Evolutionary conservation across 2,329 filamentous ascomycete genomes (phyloP).

Genomic region (Aspergillus fischeri): DNA sequence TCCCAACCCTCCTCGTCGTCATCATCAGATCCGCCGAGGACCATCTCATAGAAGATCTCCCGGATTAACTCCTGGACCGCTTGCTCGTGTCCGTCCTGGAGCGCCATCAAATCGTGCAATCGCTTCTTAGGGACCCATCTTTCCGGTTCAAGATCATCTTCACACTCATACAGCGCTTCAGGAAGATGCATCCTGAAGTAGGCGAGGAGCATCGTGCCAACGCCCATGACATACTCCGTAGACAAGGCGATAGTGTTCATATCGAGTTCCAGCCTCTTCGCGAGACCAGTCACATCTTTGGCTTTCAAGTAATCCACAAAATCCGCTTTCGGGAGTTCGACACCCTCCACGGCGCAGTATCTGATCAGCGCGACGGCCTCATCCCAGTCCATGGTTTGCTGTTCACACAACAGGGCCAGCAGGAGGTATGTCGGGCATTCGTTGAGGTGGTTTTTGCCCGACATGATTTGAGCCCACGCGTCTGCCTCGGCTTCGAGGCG

Average conservation of each 20-base stretch:
- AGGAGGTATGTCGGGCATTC: constrained; percentile 9
- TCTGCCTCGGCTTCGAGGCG: constrained; percentile 10
- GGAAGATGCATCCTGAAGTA: constrained; percentile 5
- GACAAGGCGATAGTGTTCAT: constrained; percentile 8
- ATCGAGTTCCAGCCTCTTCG: constrained; percentile 8
- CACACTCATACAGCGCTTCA: constrained; percentile 7
- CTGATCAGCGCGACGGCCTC: constrained; percentile 10
- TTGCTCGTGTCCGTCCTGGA: constrained; percentile 8
- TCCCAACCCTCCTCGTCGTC: constrained; percentile 5
- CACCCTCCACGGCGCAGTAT: neutral
- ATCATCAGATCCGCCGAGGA: constrained; percentile 2
- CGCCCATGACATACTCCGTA: constrained; percentile 11
- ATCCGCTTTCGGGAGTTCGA: constrained; percentile 4
- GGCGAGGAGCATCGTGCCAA: constrained; percentile 8
- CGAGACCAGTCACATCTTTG: constrained; percentile 3
- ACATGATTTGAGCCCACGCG: constrained; percentile 4
- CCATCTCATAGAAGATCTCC: constrained; percentile 10
- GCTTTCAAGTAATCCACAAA: constrained; percentile 5
- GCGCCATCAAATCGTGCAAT: constrained; percentile 2
- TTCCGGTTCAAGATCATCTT: constrained; percentile 4
- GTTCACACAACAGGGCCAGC: constrained; percentile 9
- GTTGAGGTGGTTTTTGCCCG: constrained; percentile 3
- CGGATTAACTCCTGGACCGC: constrained; percentile 4
- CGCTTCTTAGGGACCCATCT: constrained; percentile 8
- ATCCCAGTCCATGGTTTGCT: constrained; percentile 12